Evolutionary conservation across 176 grass and related monocot genomes (phyloP), one percentile per base, ranked within the genome.

Genomic region (Chloris gayana): DNA sequence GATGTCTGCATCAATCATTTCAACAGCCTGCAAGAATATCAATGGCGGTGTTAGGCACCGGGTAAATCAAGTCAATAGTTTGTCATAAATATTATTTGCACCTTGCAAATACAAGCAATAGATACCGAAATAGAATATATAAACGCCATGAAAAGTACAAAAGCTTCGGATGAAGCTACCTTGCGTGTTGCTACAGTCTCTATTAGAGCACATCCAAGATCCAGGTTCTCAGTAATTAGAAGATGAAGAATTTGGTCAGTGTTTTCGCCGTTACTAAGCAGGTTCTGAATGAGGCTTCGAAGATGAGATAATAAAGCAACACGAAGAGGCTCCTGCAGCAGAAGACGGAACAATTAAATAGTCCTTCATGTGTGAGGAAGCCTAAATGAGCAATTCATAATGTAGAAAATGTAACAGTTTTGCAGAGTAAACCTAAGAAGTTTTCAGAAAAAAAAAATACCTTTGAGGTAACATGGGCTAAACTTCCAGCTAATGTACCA

Each of bases 401-500:
- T 46, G 54, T 66, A 69, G 73, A 83, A 67, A 45, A 74, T 74
- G 22, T 4, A 68, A 64, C 24, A 44, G 78, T 68, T 19, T 35
- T 54, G 35, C 0, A 15, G 68, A 77, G 22, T 30, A 64, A 69
- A 70, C 64, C 2, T 34, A 32, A 22, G n/a, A 74, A 72, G 47
- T 12, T 24, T 61, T 72, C 34, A 58, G 72, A 66, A 74, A 22
- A 76, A 66, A 74, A 22, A 76, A 75, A 14, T 85, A 94, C 95
- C 95, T 98, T 98, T 75, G 90, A 98, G 87, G 95, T 98, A 74
- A 98, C 95, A 87, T 98, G 95, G 42, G 95, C 95, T 75, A 98
- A 82, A 86, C 95, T 98, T 82, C 95, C 95, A 80, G 95, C 92
- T 85, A 98, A 82, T 62, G 92, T 98, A 56, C 92, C 90, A 69